Conservation (phyloP, 257 asterid genomes). For the Marsdenia floribunda region DNA sequence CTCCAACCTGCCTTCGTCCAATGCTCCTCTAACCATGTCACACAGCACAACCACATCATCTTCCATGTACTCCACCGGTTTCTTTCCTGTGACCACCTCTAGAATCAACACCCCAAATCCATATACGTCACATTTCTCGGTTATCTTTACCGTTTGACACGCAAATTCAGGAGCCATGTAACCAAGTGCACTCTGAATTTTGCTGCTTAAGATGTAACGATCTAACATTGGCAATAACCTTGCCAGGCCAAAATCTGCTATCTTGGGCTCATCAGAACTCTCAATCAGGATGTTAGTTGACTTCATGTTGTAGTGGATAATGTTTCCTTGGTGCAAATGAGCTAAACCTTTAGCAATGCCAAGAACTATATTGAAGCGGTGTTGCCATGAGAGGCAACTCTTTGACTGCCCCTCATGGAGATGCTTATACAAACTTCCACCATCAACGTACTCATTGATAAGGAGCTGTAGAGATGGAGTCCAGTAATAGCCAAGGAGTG, state of each 20-base stretch:
- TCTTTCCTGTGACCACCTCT: conserved; percentile 59
- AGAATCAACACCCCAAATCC: conserved; percentile 62
- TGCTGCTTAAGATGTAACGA: conserved; percentile 62
- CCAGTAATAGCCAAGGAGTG: conserved; percentile 70
- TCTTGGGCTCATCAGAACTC: conserved; percentile 47
- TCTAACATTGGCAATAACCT: conserved; percentile 54
- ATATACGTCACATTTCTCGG: conserved; percentile 66
- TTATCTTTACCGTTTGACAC: conserved; percentile 55
- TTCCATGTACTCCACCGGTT: conserved; percentile 79
- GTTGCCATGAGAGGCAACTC: conserved; percentile 48
- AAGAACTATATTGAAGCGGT: conserved; percentile 45
- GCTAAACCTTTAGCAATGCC: conserved; percentile 64
- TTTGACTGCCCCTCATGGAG: conserved; percentile 50
- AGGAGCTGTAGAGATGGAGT: conserved; percentile 66
- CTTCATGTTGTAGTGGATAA: conserved; percentile 63
- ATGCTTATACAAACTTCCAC: conserved; percentile 52
- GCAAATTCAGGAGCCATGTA: conserved; percentile 79
- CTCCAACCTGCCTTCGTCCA: conserved; percentile 57
- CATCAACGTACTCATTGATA: conserved; percentile 48
- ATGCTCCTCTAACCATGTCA: conserved; percentile 58
- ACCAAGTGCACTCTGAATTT: conserved; percentile 73
- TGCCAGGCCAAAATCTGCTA: conserved; percentile 63
- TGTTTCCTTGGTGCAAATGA: conserved; percentile 46
- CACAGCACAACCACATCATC: conserved; percentile 67
- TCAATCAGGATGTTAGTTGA: conserved; percentile 63